A percentile compares a stretch with the other conserved stretches of the same genome.
Conservation (phyloP, 2,329 filamentous ascomycete genomes). For the Trichophyton schoenleinii region DNA sequence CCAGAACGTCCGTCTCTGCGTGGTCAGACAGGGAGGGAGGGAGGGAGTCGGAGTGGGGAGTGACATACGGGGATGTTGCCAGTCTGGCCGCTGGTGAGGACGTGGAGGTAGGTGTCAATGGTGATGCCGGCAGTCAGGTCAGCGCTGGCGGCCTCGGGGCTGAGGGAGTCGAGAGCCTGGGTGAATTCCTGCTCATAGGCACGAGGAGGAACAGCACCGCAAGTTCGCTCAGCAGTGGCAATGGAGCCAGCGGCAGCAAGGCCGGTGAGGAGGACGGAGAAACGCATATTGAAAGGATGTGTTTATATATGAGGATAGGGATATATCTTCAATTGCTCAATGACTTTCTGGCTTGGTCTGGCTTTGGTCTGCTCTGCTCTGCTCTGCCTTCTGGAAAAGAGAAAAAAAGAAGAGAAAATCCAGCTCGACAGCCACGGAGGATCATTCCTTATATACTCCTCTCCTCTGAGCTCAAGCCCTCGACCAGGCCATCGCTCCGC, state of each 20-base stretch:
- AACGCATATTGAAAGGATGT: constrained; percentile 6
- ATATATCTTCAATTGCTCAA: not conserved
- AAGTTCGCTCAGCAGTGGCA: constrained; percentile 6
- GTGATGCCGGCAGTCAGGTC: constrained; percentile 17
- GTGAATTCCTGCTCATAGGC: constrained; percentile 5
- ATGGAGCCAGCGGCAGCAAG: constrained; percentile 8
- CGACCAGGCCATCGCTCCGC: not conserved
- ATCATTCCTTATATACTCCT: not conserved
- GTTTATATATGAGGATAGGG: not conserved
- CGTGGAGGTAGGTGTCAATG: constrained; percentile 35
- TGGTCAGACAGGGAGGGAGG: not conserved
- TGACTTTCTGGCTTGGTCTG: not conserved
- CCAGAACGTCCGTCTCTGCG: too few relatives aligned
- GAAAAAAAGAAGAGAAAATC: not conserved
- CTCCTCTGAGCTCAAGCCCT: too few relatives aligned
- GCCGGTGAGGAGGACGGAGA: constrained; percentile 7
- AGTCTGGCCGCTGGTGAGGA: constrained; percentile 28
- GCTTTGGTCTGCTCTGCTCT: not conserved
- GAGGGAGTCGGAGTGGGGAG: constrained; percentile 1
- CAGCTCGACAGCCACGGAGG: not conserved
- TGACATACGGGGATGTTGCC: constrained; percentile 23
- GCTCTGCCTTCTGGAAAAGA: too few relatives aligned
- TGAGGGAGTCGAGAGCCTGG: not conserved
- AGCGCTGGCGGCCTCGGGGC: not conserved
- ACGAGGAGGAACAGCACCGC: constrained; percentile 5